Evolutionary conservation across 331 rosid species (phyloP).

Genomic region (Pyracantha coccinea): DNA sequence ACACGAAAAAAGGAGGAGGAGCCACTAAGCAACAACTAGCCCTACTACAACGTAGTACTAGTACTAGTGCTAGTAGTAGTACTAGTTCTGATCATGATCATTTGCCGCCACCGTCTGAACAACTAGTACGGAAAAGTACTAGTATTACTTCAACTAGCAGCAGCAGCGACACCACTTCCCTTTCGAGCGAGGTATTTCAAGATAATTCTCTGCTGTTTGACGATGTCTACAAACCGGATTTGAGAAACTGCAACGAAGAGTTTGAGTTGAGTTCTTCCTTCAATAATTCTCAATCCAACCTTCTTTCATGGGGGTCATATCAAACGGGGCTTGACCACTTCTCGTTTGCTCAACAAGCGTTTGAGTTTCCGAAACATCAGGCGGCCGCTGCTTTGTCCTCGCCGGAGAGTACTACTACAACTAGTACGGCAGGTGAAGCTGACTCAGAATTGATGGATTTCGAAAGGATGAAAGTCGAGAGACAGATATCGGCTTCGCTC

Average conservation of each 20-base stretch:
- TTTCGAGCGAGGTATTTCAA: constrained; percentile 6
- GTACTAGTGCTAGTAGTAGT: constrained; percentile 2
- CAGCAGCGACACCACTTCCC: not conserved
- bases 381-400: not conserved
- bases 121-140: not conserved
- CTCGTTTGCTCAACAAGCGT: constrained; percentile 33
- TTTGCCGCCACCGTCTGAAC: not conserved
- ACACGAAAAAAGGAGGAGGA: constrained; percentile 32
- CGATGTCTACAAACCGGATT: constrained; percentile 61
- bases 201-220: constrained; percentile 24
- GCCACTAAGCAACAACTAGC: not conserved
- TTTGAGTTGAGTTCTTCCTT: constrained; percentile 13
- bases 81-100: not conserved
- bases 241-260: constrained; percentile 40
- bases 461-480: constrained; percentile 83
- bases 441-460: constrained; percentile 50
- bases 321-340: constrained; percentile 35
- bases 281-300: constrained; percentile 7
- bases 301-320: constrained; percentile 42
- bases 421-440: not conserved
- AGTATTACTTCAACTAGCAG: constrained; percentile 6
- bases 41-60: constrained; percentile 14
- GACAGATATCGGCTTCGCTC: constrained; percentile 86
- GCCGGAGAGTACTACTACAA: not conserved
- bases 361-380: constrained; percentile 39